Base-by-base conservation (phyloP, 1,284 basidiomycete genomes). In the Ceratobasidium theobromae region DNA sequence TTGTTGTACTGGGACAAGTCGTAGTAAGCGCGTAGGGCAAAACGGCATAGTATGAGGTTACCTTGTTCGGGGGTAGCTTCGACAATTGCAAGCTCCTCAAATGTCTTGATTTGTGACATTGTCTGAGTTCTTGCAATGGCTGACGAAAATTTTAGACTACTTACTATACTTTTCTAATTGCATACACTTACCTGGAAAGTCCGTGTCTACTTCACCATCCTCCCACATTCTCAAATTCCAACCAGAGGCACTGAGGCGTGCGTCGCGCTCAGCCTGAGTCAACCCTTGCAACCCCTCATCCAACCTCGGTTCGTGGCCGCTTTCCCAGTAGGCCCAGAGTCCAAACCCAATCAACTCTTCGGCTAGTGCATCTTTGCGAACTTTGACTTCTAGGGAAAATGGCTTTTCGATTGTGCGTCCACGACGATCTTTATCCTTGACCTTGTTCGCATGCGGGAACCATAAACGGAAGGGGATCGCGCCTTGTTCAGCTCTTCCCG, bases 181-280 rank as follows among this genome's bases (percentile, higher is more conserved):
- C 62, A 65, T 65, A 65, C 27, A 65, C 62, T 32, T 28, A 95
- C 93, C 87, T 30, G 97, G 96, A 73, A 96, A 99, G 76, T 99
- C 97, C 75, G 98, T 96, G 74, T 99, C 97, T 0, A 98, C 94
- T 76, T 98, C 94, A 16, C 97, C 97, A 75, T 98, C 95, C 73
- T 99, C 96, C 6, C 95, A 93, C 66, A 99, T 95, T 67, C 94
- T 81, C 76, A 99, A 76, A n/a, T 93, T 88, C 95, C 96, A 99
- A 0, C 92, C 94, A 1, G 91, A 81, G 0, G 92, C 91, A 45
- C 84, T 88, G 62, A 92, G 78, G 71, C 77, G 79, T 4, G 80
- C 79, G n/a, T 79, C 79, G 48, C 27, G 33, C 21, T 60, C 69
- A 12, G 67, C 62, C 35, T 72, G 71, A 23, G 74, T 74, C 30